phyloP scores from a whole-genome alignment of 1,284 basidiomycete genomes.

The Tremellales sp. region DNA sequence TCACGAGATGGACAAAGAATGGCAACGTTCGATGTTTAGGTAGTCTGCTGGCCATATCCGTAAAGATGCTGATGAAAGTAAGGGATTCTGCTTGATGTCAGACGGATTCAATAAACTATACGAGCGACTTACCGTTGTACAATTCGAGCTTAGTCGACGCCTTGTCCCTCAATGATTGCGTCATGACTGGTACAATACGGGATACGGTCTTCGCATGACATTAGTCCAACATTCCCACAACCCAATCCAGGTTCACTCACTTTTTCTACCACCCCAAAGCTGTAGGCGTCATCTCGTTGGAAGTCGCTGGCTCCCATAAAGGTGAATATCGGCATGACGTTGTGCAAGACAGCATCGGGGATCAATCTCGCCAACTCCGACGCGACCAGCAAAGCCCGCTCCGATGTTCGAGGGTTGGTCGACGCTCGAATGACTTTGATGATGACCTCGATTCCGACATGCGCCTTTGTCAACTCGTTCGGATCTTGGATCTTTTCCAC shows the following conservation, averaged over 20 bases:
- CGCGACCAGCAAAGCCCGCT: slow-evolving; percentile 87
- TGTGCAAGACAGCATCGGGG: slow-evolving; percentile 86
- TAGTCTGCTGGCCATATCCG: slow-evolving; percentile 48
- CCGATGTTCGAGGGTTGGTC: slow-evolving; percentile 88
- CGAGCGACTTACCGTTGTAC: slow-evolving; percentile 53
- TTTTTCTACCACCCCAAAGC: slow-evolving; percentile 91
- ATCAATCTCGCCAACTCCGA: slow-evolving; percentile 77
- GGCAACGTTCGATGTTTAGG: slow-evolving; percentile 49
- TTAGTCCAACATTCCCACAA: not conserved
- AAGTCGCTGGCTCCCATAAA: slow-evolving; percentile 98
- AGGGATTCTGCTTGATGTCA: slow-evolving; percentile 27
- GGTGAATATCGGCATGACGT: slow-evolving; percentile 98
- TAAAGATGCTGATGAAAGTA: slow-evolving; percentile 48
- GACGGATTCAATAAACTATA: not conserved
- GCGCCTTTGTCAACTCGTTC: slow-evolving; percentile 39
- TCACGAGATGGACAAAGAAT: slow-evolving; percentile 88
- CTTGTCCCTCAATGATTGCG: slow-evolving; percentile 62
- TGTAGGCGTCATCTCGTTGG: slow-evolving; percentile 93
- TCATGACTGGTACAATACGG: slow-evolving; percentile 90
- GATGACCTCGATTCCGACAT: slow-evolving; percentile 64
- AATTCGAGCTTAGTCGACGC: slow-evolving; percentile 59
- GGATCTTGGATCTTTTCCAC: slow-evolving; percentile 57
- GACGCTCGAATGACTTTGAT: slow-evolving; percentile 84
- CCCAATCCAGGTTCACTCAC: slow-evolving; percentile 47
- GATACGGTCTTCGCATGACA: slow-evolving; percentile 68